Conservation (phyloP, 768 basidiomycete species). For the Myochromella boudieri region DNA sequence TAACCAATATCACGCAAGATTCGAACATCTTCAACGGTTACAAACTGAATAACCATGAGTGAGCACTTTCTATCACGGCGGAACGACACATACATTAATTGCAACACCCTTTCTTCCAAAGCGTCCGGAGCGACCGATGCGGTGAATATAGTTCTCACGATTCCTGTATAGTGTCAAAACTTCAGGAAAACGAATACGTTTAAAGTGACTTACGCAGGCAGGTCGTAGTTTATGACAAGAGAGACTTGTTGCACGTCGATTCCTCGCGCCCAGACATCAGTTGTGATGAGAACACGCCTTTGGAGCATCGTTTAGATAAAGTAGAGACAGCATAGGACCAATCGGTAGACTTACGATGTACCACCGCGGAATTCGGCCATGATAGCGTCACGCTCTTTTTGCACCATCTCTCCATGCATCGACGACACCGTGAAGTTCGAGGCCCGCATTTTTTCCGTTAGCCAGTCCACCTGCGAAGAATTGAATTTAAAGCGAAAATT, state of each 20-base stretch:
- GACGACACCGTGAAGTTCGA: conserved; percentile 98
- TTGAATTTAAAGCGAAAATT: conserved; percentile 7
- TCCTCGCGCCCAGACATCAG: conserved; percentile 96
- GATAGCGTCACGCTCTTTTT: conserved; percentile 93
- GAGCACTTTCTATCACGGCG: conserved; percentile 4
- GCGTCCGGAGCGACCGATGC: conserved; percentile 98
- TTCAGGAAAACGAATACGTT: conserved; percentile 1
- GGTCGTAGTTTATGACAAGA: conserved; percentile 94
- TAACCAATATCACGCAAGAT: conserved; percentile 95
- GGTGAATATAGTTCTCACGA: conserved; percentile 99
- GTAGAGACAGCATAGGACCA: conserved; percentile 6
- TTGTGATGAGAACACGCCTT: conserved; percentile 92
- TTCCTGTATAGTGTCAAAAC: conserved; percentile 47
- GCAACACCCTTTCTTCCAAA: conserved; percentile 99
- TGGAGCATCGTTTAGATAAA: conserved; percentile 17
- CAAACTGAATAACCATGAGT: conserved; percentile 55
- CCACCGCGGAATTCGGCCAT: conserved; percentile 97
- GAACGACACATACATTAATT: conserved; percentile 75
- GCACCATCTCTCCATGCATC: conserved; percentile 96
- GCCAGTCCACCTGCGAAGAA: conserved; percentile 80
- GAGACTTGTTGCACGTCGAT: conserved; percentile 99
- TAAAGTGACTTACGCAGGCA: conserved; percentile 70
- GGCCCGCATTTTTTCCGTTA: conserved; percentile 98
- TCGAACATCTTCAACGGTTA: conserved; percentile 93
- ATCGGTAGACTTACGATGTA: conserved; percentile 78